Evolutionary conservation across 176 grass and related monocot species (phyloP), one percentile per base, ranked within the genome.

Genomic region (Oryza officinalis): DNA sequence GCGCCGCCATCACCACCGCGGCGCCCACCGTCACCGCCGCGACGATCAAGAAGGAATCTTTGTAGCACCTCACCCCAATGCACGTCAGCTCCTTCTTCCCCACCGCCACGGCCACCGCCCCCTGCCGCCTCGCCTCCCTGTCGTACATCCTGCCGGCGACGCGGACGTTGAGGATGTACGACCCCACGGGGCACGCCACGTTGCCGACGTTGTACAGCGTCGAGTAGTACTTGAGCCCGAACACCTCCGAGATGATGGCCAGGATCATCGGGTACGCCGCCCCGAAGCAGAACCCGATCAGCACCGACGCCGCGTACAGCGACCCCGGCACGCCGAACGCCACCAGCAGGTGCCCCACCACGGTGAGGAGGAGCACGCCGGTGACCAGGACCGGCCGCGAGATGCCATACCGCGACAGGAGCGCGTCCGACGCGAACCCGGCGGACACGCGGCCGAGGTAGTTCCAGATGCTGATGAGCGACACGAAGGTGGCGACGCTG

Each of bases 201-300:
- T 15, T 38, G 54, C 79, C 41, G 5, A 90, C 25, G 40, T 90
- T 90, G 80, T 83, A 90, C 1, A 90, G 69, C 20, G 89, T 90
- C 10, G 89, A 83, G 80, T 87, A 90, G 75, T 87, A 90, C 80
- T 50, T 87, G 61, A 90, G 84, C 0, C 89, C 89, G 69, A 90
- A 90, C 15, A 90, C 33, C 75, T 90, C 89, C 13, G 89, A 90
- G 1, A 90, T 27, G 69, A 0, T 80, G 15, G 89, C 89, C 0
- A 87, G 77, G 60, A 90, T 86, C 10, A 90, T 12, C 13, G 89
- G 89, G n/a, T 27, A 3, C 47, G 50, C 84, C 0, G 84, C 84
- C 44, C 89, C 89, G 74, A 90, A 90, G 84, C 84, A 83, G 75
- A 90, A 87, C 0, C 84, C 89, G 13, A 87, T 69, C 5, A 80